phyloP scores from a whole-genome alignment of 2,329 filamentous ascomycete genomes.

The Blastomyces emzantsi region DNA sequence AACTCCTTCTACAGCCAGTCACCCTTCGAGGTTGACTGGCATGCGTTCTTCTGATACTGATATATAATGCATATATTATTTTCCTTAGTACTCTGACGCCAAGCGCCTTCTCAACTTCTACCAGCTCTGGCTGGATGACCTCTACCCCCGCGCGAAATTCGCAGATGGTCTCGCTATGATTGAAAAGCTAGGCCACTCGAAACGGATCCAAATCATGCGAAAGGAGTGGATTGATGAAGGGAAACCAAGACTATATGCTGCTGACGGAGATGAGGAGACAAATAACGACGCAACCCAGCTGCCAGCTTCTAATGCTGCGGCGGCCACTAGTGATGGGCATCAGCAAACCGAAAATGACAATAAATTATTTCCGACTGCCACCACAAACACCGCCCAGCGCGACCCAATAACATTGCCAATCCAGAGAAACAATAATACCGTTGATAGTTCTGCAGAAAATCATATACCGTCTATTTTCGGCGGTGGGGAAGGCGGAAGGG shows the following conservation, averaged over 20 bases:
- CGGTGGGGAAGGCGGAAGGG: slow-evolving; percentile 1
- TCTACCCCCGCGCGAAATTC: slow-evolving; percentile 92
- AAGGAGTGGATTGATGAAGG: slow-evolving; percentile 76
- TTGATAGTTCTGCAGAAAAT: not conserved
- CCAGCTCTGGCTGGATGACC: slow-evolving; percentile 91
- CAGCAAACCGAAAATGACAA: not conserved
- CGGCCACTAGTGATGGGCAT: not conserved
- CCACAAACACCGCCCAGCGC: not conserved
- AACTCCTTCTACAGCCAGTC: not conserved
- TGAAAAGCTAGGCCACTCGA: slow-evolving; percentile 86
- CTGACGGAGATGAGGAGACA: slow-evolving; percentile 7
- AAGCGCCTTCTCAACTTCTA: slow-evolving; percentile 78
- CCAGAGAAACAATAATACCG: not conserved
- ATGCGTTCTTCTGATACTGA: not conserved
- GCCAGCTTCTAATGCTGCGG: not conserved
- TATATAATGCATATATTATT: not conserved
- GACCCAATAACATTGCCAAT: not conserved
- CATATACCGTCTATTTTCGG: slow-evolving; percentile 13
- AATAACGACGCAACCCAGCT: not conserved
- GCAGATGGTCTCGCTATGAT: slow-evolving; percentile 81
- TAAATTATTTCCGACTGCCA: not conserved
- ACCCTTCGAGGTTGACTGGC: not conserved
- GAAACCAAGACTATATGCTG: slow-evolving; percentile 24
- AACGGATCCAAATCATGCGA: slow-evolving; percentile 62
- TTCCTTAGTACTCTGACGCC: slow-evolving; percentile 66